phyloP scores from a whole-genome alignment of 2,329 filamentous ascomycete species.

The Claviceps purpurea region DNA sequence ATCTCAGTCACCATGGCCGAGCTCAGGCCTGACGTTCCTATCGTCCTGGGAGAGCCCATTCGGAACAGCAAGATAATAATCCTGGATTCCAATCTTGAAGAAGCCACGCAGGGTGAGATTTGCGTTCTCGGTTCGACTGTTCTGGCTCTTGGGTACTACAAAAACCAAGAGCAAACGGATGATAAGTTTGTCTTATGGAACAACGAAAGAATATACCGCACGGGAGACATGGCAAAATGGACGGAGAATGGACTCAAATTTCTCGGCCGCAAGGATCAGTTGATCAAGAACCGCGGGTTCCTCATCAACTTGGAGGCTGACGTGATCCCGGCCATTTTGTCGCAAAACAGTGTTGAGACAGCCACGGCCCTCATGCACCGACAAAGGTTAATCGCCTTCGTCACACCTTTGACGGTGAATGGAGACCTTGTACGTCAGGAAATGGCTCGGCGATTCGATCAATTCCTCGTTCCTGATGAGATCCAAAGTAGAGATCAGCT shows the following conservation, averaged over 20 bases:
- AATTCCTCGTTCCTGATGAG: background rate
- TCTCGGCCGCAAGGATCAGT: conserved; percentile 14
- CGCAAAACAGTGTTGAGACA: conserved; percentile 6
- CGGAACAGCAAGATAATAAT: background rate
- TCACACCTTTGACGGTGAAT: background rate
- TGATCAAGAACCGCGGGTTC: conserved; percentile 22
- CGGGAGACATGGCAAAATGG: conserved; percentile 18
- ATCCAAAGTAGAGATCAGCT: background rate
- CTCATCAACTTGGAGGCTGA: conserved; percentile 21
- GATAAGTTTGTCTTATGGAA: conserved; percentile 10
- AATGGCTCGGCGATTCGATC: background rate
- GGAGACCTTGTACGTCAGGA: background rate
- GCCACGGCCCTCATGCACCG: conserved; percentile 11
- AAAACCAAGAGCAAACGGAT: conserved; percentile 9
- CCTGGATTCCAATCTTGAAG: background rate
- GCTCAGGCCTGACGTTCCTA: background rate
- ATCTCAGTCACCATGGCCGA: conserved; percentile 6
- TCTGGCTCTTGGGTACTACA: conserved; percentile 23
- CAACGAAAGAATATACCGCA: conserved; percentile 18
- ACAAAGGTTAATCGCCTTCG: conserved; percentile 9
- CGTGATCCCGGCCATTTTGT: conserved; percentile 15
- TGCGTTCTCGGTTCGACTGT: conserved; percentile 23
- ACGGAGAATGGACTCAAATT: conserved; percentile 11
- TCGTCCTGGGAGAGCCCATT: background rate
- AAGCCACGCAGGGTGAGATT: conserved; percentile 7